Base-by-base conservation (phyloP, 768 basidiomycete genomes). In the Termitomyces heimii region DNA sequence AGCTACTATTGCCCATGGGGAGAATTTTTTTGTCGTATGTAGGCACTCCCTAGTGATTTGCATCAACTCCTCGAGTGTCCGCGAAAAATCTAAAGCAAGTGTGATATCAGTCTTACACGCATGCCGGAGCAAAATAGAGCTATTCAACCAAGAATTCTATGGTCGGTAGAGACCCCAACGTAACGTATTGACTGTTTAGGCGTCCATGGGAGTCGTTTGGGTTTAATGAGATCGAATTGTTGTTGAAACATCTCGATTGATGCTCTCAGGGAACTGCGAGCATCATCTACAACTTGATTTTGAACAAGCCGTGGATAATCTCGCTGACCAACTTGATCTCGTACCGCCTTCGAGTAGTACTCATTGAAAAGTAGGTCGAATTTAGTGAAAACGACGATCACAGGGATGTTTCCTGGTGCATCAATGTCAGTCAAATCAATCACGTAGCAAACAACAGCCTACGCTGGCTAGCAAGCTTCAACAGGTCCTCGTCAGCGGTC, bases 331-430 rank as follows among this genome's bases (percentile, higher is more conserved):
- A 18, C 32, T 35, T 35, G 48, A 24, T 10, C 7, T 45, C 40
- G 31, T n/a, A 29, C 46, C 28, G 46, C 46, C 26, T 28, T 40
- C 8, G 12, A 8, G 31, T 47, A 22, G 37, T 13, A 39, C 18
- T 55, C 26, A 13, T 55, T 55, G 35, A 20, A 55, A 8, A 55
- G 54, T 13, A 55, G 46, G 24, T 55, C 54, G 18, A 44, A 48
- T 18, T 54, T 54, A 8, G 54, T 54, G 9, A 54, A 54, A 12
- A 45, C 54, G 7, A 54, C 22, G 13, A 54, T 39, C 10, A 55
- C 54, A 55, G 54, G 54, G 16, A 55, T 39, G 1, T 55, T 48
- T 22, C 28, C 54, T 55, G n/a, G 4, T 8, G 29, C 10, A 34
- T 34, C 16, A 40, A 48, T 42, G 46, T 47, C 34, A 39, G 28